A percentile compares a stretch with the other conserved stretches of the same genome.
These are phyloP conservation scores for Encephalitozoon cuniculi DNA, from an alignment of 371 early-diverging fungal species.

Conservation along the genomic window DNA sequence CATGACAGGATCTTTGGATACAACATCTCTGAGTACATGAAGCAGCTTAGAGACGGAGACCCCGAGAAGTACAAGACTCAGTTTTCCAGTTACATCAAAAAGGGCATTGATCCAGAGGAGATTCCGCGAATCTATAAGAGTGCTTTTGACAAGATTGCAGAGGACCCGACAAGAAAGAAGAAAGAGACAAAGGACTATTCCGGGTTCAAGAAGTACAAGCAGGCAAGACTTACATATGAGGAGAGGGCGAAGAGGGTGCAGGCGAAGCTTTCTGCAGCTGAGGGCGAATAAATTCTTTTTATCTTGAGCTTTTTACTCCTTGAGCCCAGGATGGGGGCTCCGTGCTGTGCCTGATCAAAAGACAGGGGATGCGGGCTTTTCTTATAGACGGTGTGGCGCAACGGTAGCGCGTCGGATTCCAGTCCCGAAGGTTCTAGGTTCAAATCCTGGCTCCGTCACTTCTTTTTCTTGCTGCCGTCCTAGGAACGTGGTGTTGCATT, in stretches of 20 bases:
- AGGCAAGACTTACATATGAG: constrained; percentile 44
- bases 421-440: constrained; percentile 56
- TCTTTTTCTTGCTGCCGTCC: background rate
- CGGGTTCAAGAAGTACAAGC: constrained; percentile 47
- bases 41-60: constrained; percentile 87
- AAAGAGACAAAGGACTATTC: constrained; percentile 54
- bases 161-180: constrained; percentile 30
- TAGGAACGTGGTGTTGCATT: background rate
- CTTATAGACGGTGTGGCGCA: constrained; percentile 50
- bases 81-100: constrained; percentile 85
- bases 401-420: constrained; percentile 59
- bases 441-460: constrained; percentile 51
- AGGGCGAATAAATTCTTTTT: constrained; percentile 14
- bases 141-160: constrained; percentile 66
- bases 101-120: constrained; percentile 76
- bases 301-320: background rate
- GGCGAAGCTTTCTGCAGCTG: constrained; percentile 40
- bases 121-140: constrained; percentile 85
- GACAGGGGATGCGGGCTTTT: background rate
- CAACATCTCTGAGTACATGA: constrained; percentile 95
- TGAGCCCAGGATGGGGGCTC: too few relatives aligned
- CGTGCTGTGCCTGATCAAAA: background rate
- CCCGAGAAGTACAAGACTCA: constrained; percentile 89
- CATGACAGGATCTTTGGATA: constrained; percentile 94
- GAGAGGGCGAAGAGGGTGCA: constrained; percentile 52